A percentile compares a stretch with the other conserved stretches of the same genome.
Evolutionary conservation across 352 stramenopile genomes (phyloP).

Genomic region (Globisporangium recalcitrans): DNA sequence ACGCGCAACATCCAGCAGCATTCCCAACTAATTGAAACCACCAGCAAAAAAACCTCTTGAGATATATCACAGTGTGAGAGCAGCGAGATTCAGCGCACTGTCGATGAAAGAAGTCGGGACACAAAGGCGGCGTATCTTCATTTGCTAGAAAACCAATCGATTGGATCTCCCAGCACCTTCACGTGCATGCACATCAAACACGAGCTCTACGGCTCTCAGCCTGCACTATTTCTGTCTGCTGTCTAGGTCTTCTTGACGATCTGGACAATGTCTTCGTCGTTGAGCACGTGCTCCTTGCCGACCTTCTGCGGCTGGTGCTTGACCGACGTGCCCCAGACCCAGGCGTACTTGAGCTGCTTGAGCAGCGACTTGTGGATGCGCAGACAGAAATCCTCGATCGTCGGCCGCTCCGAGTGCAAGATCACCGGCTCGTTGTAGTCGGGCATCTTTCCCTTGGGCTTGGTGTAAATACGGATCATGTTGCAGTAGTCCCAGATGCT

Average conservation of each 20-base stretch:
- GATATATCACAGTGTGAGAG: too few species aligned
- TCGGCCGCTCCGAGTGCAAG: slow-evolving; percentile 92
- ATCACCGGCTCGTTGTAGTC: slow-evolving; percentile 98
- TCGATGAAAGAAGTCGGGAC: neutral
- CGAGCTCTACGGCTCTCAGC: neutral
- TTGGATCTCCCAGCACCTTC: neutral
- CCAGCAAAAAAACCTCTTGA: neutral
- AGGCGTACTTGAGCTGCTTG: slow-evolving; percentile 93
- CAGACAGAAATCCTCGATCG: slow-evolving; percentile 95
- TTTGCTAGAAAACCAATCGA: neutral
- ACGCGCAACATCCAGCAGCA: neutral
- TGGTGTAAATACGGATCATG: slow-evolving; percentile 99
- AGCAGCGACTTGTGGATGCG: slow-evolving; percentile 90
- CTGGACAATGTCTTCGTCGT: slow-evolving; percentile 99
- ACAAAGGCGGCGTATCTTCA: neutral
- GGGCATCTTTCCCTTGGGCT: slow-evolving; percentile 92
- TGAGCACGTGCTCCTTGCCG: slow-evolving; percentile 96
- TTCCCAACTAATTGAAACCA: neutral
- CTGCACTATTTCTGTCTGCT: neutral
- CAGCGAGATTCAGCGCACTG: too few species aligned
- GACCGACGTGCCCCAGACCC: slow-evolving; percentile 95
- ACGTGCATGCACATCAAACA: neutral
- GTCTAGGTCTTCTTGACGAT: slow-evolving; percentile 94
- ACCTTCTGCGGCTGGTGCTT: slow-evolving; percentile 99
- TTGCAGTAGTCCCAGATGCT: slow-evolving; percentile 98